Conservation (phyloP, 2,329 filamentous ascomycete genomes). For the Exophiala dermatitidis region DNA sequence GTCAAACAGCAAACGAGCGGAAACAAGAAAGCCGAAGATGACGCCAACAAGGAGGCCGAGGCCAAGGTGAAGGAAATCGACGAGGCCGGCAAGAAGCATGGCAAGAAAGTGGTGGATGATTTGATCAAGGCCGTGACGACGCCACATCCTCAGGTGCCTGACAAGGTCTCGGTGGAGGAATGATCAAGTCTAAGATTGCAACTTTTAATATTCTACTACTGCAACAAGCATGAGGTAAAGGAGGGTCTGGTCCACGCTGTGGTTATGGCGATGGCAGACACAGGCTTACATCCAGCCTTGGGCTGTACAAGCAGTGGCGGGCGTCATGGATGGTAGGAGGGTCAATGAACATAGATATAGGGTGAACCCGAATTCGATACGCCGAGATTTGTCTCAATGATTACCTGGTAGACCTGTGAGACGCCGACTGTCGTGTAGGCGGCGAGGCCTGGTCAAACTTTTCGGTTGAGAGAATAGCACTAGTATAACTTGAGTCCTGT, state of each 20-base stretch:
- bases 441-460: too few relatives aligned
- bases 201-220: background rate
- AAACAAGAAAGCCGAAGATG: conserved; percentile 73
- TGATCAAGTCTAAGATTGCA: conserved; percentile 2
- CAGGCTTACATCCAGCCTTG: too few relatives aligned
- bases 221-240: background rate
- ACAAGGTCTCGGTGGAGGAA: conserved; percentile 29
- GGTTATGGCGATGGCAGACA: background rate
- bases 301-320: background rate
- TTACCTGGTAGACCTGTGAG: background rate
- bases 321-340: background rate
- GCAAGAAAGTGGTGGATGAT: conserved; percentile 72
- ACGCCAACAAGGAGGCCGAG: conserved; percentile 74
- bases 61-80: conserved; percentile 75
- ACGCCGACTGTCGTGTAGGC: too few relatives aligned
- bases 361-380: background rate
- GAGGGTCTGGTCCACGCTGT: background rate
- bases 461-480: too few relatives aligned
- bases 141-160: conserved; percentile 64
- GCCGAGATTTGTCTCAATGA: background rate
- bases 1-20: conserved; percentile 72
- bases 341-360: background rate
- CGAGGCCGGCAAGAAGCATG: conserved; percentile 68
- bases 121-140: conserved; percentile 79
- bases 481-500: too few relatives aligned